Base-by-base conservation (phyloP, 176 grass and related monocot species). In the Sorghum bicolor region DNA sequence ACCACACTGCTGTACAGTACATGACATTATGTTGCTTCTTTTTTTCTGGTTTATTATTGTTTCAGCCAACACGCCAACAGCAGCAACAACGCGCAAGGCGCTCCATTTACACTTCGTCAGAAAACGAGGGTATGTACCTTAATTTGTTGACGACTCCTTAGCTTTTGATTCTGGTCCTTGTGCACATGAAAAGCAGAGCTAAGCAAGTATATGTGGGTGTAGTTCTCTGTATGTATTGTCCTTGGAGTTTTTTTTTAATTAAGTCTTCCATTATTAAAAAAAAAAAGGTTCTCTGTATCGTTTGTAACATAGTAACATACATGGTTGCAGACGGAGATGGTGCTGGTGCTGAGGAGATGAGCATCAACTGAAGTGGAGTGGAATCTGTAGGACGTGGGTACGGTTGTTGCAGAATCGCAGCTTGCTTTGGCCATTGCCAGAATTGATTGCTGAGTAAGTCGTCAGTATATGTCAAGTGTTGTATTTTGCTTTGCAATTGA, bases 51-150 rank as follows among this genome's bases (percentile, higher is more conserved):
- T 60, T 26, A 60, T 52, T 52, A 52, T 75, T 85, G 36, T 84
- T 89, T 72, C 91, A 97, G 94, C 91, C 94, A 38, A 94, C 94
- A 36, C 89, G 82, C 32, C 91, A 97, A 41, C 91, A 97, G 43
- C 91, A 97, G 28, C 94, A 97, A 26, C 89, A 88, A 14, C 94
- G 94, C 55, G 88, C 89, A n/a, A 89, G 94, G 85, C 88, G 89
- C 78, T 47, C 89, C 48, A 92, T 85, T 52, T 89, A 90, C 81
- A 94, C 85, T 19, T 84, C 94, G 34, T 83, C 89, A 26, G 91
- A 93, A 68, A 86, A 86, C 25, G 91, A 97, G 83, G 94, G 94
- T 97, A 92, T 41, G 91, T 83, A 81, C 79, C 63, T 55, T 83
- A 62, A 76, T 68, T 64, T 69, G 29, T 6, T 5, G 33, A 61